These are phyloP conservation scores for Pyrus hybrid DNA, from an alignment of 331 rosid species.

Conservation along the genomic window DNA sequence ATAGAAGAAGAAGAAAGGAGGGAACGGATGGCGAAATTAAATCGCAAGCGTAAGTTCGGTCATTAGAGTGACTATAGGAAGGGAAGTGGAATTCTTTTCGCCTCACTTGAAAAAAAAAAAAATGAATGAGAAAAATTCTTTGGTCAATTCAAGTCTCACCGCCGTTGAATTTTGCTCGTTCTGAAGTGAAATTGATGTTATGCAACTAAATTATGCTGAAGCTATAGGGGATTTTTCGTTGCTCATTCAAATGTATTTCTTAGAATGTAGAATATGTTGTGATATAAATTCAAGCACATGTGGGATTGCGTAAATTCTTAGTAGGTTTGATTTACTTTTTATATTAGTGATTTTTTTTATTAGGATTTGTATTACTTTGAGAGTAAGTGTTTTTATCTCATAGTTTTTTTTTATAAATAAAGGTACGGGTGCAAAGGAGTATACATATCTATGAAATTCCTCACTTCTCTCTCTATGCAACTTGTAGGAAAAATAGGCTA, in stretches of 20 bases:
- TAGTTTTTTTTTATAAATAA: too few relatives aligned
- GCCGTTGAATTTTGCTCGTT: neutral
- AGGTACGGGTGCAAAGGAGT: too few relatives aligned
- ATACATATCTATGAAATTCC: too few relatives aligned
- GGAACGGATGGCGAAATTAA: slow-evolving; percentile 25
- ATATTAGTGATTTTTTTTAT: too few relatives aligned
- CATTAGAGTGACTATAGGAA: neutral
- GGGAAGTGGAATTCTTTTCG: neutral
- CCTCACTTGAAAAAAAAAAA: neutral
- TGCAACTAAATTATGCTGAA: neutral
- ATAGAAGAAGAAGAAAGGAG: slow-evolving; percentile 63
- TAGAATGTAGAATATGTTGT: neutral
- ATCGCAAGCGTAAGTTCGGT: slow-evolving; percentile 34
- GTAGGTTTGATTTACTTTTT: too few relatives aligned
- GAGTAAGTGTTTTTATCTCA: too few relatives aligned
- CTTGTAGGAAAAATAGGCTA: too few relatives aligned
- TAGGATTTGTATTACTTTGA: too few relatives aligned
- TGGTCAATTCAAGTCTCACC: neutral
- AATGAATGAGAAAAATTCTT: neutral
- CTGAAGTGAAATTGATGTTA: neutral
- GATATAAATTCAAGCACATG: too few relatives aligned
- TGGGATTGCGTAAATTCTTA: too few relatives aligned
- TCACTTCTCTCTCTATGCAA: too few relatives aligned
- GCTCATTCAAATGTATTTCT: neutral
- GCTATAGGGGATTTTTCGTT: neutral